Conservation (phyloP, 2,329 filamentous ascomycete genomes). For the Phialocephala subalpina region DNA sequence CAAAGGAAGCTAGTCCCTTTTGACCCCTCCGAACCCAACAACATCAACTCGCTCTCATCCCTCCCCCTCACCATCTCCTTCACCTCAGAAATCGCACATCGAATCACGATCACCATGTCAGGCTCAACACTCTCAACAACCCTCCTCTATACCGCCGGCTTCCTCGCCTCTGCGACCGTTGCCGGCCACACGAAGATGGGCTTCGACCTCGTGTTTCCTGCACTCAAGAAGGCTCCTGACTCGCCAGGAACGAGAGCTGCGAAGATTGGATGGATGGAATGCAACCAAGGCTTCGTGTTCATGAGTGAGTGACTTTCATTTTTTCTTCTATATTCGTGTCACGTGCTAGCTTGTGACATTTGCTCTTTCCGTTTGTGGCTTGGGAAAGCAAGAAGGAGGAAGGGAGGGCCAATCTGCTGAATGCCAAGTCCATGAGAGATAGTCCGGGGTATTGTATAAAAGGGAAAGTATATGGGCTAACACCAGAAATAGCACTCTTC, state of each 20-base stretch:
- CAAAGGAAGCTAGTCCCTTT: neutral
- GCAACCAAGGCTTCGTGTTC: slow-evolving; percentile 25
- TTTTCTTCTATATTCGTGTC: neutral
- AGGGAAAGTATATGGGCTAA: neutral
- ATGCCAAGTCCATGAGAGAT: neutral
- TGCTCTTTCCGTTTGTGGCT: neutral
- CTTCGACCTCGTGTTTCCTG: slow-evolving; percentile 27
- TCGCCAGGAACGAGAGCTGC: slow-evolving; percentile 19
- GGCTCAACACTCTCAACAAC: slow-evolving; percentile 18
- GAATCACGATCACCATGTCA: neutral
- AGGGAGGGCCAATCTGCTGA: neutral
- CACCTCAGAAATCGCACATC: neutral
- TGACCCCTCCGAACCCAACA: neutral
- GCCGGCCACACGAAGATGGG: slow-evolving; percentile 33
- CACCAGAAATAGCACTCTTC: slow-evolving; percentile 18
- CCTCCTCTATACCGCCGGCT: slow-evolving; percentile 28
- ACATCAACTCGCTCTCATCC: neutral
- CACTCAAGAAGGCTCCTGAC: slow-evolving; percentile 11
- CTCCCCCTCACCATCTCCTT: neutral
- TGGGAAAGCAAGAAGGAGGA: neutral
- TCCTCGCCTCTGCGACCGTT: slow-evolving; percentile 8
- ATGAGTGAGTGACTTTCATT: slow-evolving; percentile 20
- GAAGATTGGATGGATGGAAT: slow-evolving; percentile 31
- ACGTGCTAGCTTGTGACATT: too few species aligned
- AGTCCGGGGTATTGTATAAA: neutral